Base-by-base conservation (phyloP, 805 yeast species). In the Candida taoyuanica region DNA sequence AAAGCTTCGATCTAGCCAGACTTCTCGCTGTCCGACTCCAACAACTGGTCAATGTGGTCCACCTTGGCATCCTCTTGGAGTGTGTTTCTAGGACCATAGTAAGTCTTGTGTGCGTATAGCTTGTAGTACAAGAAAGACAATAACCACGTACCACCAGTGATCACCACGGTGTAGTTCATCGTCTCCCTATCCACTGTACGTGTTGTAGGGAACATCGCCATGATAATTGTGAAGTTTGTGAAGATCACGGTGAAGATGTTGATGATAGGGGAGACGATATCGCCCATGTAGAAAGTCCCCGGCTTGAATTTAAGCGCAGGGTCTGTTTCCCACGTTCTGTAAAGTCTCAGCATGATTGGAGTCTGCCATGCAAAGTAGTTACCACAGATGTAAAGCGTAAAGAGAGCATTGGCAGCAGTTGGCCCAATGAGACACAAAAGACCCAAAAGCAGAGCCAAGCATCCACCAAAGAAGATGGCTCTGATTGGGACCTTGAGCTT, bases 141-240 rank as follows among this genome's bases (percentile, higher is more conserved):
- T 5, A 74, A 41, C 82, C 82, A 76, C 14, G 75, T 71, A 7
- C 80, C 80, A 21, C 74, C 71, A 18, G 76, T 78, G 41, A 81
- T 77, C 2, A 76, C 84, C 46, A 71, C 71, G 0, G 86, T 76
- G 56, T 82, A 82, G 60, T 82, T 82, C 91, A 82, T 81, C 16
- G 74, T 42, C 4, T 40, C 45, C 37, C 40, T 47, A 17, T 41
- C 44, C 16, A 47, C 49, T 79, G 81, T 26, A 52, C 50, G 20
- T 8, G 36, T 14, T 3, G 74, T 60, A 28, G 89, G 88, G 66
- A 80, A 75, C 77, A 76, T 73, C 24, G 71, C 63, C 63, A 80
- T 60, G 21, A 75, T 59, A 23, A 80, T 72, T 37, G 72, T 68
- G 48, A 69, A 81, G 0, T 50, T 41, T 35, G 74, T 67, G 67